Evolutionary conservation across 2,329 filamentous ascomycete genomes (phyloP), one percentile per base, ranked within the genome.

Genomic region (Daldinia sp.): DNA sequence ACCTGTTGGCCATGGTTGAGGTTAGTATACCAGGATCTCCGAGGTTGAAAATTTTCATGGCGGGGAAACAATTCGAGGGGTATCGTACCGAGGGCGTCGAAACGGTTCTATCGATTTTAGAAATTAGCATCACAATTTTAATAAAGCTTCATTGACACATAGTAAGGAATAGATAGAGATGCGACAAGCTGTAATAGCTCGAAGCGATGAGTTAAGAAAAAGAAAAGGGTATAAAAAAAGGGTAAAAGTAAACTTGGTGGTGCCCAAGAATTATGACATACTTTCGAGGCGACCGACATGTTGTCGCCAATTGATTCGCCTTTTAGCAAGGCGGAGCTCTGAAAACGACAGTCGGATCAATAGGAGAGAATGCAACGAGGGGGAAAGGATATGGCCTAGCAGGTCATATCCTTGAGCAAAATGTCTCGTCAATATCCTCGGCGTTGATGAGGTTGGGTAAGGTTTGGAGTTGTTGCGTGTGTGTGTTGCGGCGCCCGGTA

Each of bases 21-120:
- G 70, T 78, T 74, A 77, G 74, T 67, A 64, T 58, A 71, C 33
- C 28, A 63, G 28, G 39, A 28, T 56, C 35, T 39, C 37, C 51
- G 23, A 18, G 62, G 64, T 67, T 28, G 35, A 56, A 60, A 75
- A 60, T 73, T 71, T 74, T 74, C 71, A 71, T 60, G 70, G 67
- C 65, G 67, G 66, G 54, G n/a, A 67, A 72, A 64, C 73, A 68
- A 56, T 68, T 73, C 67, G 74, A 69, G 72, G 71, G 73, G 71
- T 74, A 35, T 80, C 83, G 79, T 97, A 98, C 96, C 95, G 89
- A 99, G 93, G 87, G 97, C 91, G 89, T 96, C 95, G 89, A 93
- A 98, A 81, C 93, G 91, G 89, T 99, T 99, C 96, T 98, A 76
- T 28, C 44, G 50, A 69, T 53, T 53, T 55, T 61, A 26, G 68